Evolutionary conservation across 1,284 basidiomycete genomes (phyloP).

Genomic region (Afroboletus lepidellus): DNA sequence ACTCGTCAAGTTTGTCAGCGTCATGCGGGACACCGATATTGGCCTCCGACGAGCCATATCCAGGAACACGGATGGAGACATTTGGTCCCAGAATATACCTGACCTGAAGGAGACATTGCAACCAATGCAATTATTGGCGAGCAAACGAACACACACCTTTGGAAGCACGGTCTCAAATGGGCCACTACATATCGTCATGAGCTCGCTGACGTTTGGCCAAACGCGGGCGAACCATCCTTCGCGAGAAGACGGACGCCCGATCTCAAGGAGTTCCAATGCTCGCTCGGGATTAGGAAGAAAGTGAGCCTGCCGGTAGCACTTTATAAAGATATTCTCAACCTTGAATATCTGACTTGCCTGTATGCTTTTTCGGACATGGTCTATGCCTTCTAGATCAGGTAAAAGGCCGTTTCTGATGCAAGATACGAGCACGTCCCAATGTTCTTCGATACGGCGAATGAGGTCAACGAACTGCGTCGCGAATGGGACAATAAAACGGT

Average conservation of each 20-base stretch:
- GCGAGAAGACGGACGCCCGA: conserved; percentile 15
- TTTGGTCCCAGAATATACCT: conserved; percentile 9
- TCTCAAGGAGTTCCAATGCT: neutral
- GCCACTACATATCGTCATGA: neutral
- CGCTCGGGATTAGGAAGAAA: conserved; percentile 1
- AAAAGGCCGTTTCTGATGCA: neutral
- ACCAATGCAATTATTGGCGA: neutral
- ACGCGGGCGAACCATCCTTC: conserved; percentile 13
- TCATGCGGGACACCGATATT: neutral
- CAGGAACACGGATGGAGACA: neutral
- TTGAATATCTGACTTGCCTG: neutral
- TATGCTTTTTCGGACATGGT: conserved; percentile 11
- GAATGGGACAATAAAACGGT: neutral
- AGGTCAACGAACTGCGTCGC: neutral
- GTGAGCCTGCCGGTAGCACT: conserved; percentile 4
- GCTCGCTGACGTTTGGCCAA: conserved; percentile 1
- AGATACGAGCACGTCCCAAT: neutral
- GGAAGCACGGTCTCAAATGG: conserved; percentile 6
- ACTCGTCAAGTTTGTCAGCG: conserved; percentile 2
- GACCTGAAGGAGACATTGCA: conserved; percentile 5
- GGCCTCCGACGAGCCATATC: conserved; percentile 1
- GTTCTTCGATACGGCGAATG: neutral
- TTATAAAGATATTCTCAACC: neutral
- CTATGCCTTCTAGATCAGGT: conserved; percentile 1
- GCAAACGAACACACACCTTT: conserved; percentile 4